Percentiles rank a stretch among this genome's conserved stretches.
These are phyloP conservation scores for Rosa persica DNA, from an alignment of 306 rosid genomes.

Conservation along the genomic window DNA sequence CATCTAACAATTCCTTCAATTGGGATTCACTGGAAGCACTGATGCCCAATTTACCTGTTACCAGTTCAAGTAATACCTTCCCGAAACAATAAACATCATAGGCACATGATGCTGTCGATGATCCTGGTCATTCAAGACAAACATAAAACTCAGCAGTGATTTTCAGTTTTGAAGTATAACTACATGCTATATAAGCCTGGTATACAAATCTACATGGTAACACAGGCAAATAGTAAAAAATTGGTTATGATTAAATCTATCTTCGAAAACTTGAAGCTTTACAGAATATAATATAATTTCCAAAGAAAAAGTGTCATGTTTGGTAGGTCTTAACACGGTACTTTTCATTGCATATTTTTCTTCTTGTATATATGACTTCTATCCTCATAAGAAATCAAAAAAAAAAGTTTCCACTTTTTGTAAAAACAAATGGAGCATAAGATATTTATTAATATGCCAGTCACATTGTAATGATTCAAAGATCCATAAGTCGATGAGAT, in stretches of 20 bases:
- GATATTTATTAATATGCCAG: background rate
- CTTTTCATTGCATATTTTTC: too few species aligned
- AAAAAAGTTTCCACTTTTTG: background rate
- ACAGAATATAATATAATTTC: background rate
- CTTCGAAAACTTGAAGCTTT: background rate
- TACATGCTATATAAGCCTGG: background rate
- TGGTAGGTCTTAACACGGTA: background rate
- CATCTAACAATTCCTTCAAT: conserved; percentile 62
- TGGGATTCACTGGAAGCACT: conserved; percentile 63
- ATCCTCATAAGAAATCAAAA: background rate
- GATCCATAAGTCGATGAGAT: background rate
- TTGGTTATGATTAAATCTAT: background rate
- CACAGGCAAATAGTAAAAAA: background rate
- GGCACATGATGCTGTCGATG: conserved; percentile 63
- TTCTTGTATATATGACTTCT: background rate
- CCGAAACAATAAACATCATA: conserved; percentile 94
- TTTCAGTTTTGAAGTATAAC: background rate
- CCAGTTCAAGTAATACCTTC: conserved; percentile 83
- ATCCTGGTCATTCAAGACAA: conserved; percentile 53
- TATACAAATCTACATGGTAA: background rate
- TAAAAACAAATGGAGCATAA: background rate
- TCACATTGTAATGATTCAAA: background rate
- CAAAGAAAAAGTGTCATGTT: background rate
- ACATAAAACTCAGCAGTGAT: conserved; percentile 21
- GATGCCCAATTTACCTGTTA: conserved; percentile 81